Percentiles rank a stretch among this genome's conserved stretches.
These are phyloP conservation scores for Hypoxylon sp. DNA, from an alignment of 2,329 filamentous ascomycete species.

Conservation along the genomic window DNA sequence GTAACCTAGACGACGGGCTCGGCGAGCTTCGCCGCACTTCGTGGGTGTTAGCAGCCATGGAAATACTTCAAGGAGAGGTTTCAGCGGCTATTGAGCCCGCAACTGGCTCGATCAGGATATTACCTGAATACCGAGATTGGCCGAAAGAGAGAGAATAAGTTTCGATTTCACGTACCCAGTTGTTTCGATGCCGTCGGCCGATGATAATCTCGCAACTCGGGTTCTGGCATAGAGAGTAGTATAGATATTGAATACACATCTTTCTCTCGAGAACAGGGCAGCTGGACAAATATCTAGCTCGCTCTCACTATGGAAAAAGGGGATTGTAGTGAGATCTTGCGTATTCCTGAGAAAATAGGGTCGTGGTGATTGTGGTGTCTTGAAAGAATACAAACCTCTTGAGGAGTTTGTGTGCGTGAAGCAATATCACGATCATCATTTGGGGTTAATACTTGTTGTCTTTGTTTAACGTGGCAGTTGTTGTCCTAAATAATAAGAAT, in stretches of 20 bases:
- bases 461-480: neutral
- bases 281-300: neutral
- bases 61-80: neutral
- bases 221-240: neutral
- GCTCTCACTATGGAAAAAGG: no score
- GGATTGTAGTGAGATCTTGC: no score
- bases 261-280: neutral
- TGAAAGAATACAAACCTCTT: constrained; percentile 2
- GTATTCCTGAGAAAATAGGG: neutral
- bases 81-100: neutral
- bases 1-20: neutral
- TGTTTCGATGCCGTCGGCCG: neutral
- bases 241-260: neutral
- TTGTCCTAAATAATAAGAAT: neutral
- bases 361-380: neutral
- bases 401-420: neutral
- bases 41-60: neutral
- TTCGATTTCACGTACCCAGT: neutral
- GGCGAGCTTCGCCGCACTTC: neutral
- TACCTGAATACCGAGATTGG: neutral
- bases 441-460: neutral
- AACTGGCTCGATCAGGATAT: neutral
- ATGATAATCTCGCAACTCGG: neutral
- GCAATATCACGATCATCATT: constrained; percentile 2
- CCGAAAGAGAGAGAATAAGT: neutral